Percentiles rank a stretch among this genome's conserved stretches.
These are phyloP conservation scores for Wolfiporia cocos DNA, from an alignment of 1,284 basidiomycete genomes.

Conservation along the genomic window DNA sequence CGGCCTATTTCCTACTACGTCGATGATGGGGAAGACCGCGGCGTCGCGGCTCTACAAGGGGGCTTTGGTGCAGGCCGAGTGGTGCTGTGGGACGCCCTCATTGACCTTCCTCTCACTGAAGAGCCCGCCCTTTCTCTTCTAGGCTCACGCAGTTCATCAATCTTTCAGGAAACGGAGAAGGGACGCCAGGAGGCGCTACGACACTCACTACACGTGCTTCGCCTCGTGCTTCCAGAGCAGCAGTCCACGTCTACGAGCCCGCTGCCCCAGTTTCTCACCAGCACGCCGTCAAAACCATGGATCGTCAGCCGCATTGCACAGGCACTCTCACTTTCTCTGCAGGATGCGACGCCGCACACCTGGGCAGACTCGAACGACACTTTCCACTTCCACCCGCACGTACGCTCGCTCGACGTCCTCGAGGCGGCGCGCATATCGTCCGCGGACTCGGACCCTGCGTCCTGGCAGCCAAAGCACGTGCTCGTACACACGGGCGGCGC, in stretches of 20 bases:
- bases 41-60: too few relatives aligned
- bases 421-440: slow-evolving; percentile 23
- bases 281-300: slow-evolving; percentile 29
- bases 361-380: slow-evolving; percentile 60
- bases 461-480: slow-evolving; percentile 45
- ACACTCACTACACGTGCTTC: slow-evolving; percentile 38
- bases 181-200: slow-evolving; percentile 35
- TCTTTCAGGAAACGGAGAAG: slow-evolving; percentile 31
- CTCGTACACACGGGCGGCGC: slow-evolving; percentile 24
- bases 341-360: slow-evolving; percentile 21
- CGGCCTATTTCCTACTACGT: too few relatives aligned
- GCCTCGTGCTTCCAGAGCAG: slow-evolving; percentile 36
- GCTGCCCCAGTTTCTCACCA: slow-evolving; percentile 50
- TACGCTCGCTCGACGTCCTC: slow-evolving; percentile 32
- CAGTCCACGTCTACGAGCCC: slow-evolving; percentile 23
- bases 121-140: slow-evolving; percentile 36
- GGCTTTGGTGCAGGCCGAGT: slow-evolving; percentile 52
- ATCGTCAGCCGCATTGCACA: slow-evolving; percentile 33
- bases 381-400: slow-evolving; percentile 49
- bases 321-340: slow-evolving; percentile 27
- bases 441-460: slow-evolving; percentile 18
- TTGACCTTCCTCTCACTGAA: slow-evolving; percentile 52
- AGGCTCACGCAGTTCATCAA: slow-evolving; percentile 17
- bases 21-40: slow-evolving; percentile 13
- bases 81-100: slow-evolving; percentile 55